phyloP scores from a whole-genome alignment of 2,329 filamentous ascomycete species.

The Aspergillus sp. region DNA sequence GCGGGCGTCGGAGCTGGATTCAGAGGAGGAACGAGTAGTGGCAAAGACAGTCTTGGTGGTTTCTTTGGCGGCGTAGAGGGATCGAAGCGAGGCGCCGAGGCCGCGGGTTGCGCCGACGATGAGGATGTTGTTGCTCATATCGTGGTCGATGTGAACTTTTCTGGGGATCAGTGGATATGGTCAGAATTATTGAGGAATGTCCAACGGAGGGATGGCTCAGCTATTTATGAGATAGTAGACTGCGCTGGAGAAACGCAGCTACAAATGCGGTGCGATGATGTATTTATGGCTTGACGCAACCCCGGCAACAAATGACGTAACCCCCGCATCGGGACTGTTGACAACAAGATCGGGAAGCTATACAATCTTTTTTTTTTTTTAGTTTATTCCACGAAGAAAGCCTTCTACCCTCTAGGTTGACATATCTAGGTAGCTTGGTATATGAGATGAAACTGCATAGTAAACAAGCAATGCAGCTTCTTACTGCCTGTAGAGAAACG shows the following conservation, averaged over 20 bases:
- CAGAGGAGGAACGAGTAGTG: slow-evolving; percentile 53
- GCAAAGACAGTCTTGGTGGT: slow-evolving; percentile 55
- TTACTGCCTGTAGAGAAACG: no score
- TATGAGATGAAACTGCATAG: no score
- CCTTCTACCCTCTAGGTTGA: no score
- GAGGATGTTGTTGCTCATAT: slow-evolving; percentile 48
- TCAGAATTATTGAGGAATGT: background rate
- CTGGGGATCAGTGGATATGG: background rate
- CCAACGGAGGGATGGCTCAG: background rate
- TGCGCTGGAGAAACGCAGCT: no score
- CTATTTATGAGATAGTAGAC: background rate
- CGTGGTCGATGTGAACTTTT: background rate
- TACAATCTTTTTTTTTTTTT: background rate
- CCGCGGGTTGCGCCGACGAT: slow-evolving; percentile 69
- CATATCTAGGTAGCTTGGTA: no score
- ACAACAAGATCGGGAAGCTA: background rate
- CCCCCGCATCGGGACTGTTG: background rate
- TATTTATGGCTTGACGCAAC: slow-evolving; percentile 15
- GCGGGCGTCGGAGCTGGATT: slow-evolving; percentile 35
- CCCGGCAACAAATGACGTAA: slow-evolving; percentile 20
- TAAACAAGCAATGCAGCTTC: no score
- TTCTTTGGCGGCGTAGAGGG: slow-evolving; percentile 54
- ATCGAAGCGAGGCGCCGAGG: slow-evolving; percentile 62
- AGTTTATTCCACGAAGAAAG: no score
- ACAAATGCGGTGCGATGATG: background rate